A percentile compares a stretch with the other conserved stretches of the same genome.
Conservation (phyloP, 306 rosid genomes). For the Acacia crassicarpa region DNA sequence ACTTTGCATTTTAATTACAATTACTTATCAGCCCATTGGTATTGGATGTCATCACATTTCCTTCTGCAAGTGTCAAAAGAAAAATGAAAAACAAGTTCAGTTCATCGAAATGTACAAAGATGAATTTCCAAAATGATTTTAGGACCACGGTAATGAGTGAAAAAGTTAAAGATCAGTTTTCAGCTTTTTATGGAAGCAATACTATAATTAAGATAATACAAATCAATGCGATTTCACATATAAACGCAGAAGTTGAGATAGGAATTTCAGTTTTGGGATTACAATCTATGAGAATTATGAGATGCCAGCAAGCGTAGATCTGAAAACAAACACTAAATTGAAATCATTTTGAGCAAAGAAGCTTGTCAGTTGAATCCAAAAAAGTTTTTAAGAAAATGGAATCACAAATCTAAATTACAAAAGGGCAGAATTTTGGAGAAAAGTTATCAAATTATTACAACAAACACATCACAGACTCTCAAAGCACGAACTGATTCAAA, state of each 20-base stretch:
- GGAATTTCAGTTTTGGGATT: too few species aligned
- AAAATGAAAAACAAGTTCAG: background rate
- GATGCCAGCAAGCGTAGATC: too few species aligned
- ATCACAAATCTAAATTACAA: background rate
- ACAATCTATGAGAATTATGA: too few species aligned
- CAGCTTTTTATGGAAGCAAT: background rate
- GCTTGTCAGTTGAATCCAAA: background rate
- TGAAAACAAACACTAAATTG: too few species aligned
- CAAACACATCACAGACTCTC: background rate
- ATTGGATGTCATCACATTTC: conserved; percentile 37
- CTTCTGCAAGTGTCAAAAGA: conserved; percentile 34
- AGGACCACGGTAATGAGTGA: background rate
- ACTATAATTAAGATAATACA: background rate
- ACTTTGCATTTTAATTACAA: background rate
- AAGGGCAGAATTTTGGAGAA: background rate
- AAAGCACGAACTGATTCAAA: background rate
- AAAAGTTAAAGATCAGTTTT: background rate
- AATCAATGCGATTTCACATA: background rate
- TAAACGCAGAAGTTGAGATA: too few species aligned
- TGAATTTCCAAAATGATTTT: too few species aligned
- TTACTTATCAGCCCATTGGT: conserved; percentile 56
- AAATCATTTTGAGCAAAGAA: too few species aligned
- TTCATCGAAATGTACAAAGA: too few species aligned
- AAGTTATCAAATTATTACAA: background rate
- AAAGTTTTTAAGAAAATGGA: background rate